These are phyloP conservation scores for Meredithiella fracta DNA, from an alignment of 2,329 filamentous ascomycete genomes.

Conservation along the genomic window DNA sequence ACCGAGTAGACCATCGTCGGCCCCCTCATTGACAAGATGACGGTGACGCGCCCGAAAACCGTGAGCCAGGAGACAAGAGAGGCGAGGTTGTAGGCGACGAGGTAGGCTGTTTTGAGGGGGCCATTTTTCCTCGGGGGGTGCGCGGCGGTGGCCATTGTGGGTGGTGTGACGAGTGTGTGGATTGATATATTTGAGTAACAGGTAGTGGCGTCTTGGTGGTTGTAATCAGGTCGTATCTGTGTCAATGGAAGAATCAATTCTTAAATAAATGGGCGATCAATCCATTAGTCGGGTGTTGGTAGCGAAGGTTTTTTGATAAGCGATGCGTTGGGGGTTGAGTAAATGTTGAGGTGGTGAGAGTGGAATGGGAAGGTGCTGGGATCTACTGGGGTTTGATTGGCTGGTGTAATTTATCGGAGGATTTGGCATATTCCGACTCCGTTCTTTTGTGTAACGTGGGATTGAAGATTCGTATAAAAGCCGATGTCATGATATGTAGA, in stretches of 20 bases:
- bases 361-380: neutral
- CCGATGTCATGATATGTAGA: neutral
- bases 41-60: conserved; percentile 52
- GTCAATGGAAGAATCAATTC: too few relatives aligned
- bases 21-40: conserved; percentile 36
- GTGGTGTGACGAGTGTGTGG: conserved; percentile 4
- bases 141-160: conserved; percentile 18
- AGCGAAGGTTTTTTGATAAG: neutral
- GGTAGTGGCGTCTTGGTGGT: too few relatives aligned
- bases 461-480: neutral
- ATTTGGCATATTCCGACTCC: neutral
- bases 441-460: neutral
- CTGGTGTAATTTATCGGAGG: neutral
- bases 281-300: too few relatives aligned
- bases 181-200: neutral
- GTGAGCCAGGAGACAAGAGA: conserved; percentile 64
- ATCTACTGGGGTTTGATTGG: conserved; percentile 6
- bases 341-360: neutral
- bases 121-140: conserved; percentile 12
- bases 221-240: too few relatives aligned
- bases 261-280: too few relatives aligned
- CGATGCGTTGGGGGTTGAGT: too few relatives aligned
- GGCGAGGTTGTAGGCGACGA: conserved; percentile 69
- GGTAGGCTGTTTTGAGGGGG: conserved; percentile 45
- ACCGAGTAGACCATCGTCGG: conserved; percentile 42